Conservation (phyloP, 2,329 filamentous ascomycete species). For the Furcasterigmium furcatum region DNA sequence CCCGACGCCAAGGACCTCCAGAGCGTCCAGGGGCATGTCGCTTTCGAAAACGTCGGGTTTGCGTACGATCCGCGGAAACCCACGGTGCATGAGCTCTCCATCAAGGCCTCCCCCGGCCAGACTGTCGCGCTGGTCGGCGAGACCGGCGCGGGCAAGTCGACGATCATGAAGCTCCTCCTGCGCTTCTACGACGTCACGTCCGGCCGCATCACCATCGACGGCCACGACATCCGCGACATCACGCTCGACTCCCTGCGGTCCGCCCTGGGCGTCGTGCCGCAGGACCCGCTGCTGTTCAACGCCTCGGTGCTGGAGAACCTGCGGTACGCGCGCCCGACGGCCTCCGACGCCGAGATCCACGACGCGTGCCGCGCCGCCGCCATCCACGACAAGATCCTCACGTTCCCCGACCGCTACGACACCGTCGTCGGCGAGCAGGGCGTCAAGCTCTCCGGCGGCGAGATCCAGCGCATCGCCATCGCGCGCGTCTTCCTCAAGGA, state of each 20-base stretch:
- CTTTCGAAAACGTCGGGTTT: conserved; percentile 52
- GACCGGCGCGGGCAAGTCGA: conserved; percentile 61
- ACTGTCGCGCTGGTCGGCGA: conserved; percentile 60
- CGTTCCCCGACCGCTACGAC: conserved; percentile 49
- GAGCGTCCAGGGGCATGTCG: conserved; percentile 43
- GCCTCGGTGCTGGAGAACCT: conserved; percentile 59
- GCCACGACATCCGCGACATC: conserved; percentile 53
- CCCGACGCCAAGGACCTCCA: conserved; percentile 39
- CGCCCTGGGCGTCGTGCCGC: conserved; percentile 46
- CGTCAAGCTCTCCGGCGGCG: conserved; percentile 62
- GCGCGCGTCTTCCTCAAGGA: conserved; percentile 70
- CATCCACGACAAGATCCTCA: conserved; percentile 55
- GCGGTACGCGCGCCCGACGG: conserved; percentile 50
- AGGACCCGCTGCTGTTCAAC: conserved; percentile 53
- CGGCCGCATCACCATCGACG: conserved; percentile 52
- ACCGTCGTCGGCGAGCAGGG: conserved; percentile 49
- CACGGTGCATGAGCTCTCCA: conserved; percentile 44
- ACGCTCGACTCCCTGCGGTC: conserved; percentile 29
- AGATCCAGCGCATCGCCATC: conserved; percentile 65
- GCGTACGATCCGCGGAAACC: conserved; percentile 50
- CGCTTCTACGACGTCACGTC: conserved; percentile 56
- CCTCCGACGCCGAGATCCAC: conserved; percentile 52
- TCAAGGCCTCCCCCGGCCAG: conserved; percentile 47
- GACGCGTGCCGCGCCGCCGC: conserved; percentile 52
- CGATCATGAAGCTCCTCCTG: conserved; percentile 56